Evolutionary conservation across 805 yeast species (phyloP).

Genomic region (Maudiozyma serrabonitensis): DNA sequence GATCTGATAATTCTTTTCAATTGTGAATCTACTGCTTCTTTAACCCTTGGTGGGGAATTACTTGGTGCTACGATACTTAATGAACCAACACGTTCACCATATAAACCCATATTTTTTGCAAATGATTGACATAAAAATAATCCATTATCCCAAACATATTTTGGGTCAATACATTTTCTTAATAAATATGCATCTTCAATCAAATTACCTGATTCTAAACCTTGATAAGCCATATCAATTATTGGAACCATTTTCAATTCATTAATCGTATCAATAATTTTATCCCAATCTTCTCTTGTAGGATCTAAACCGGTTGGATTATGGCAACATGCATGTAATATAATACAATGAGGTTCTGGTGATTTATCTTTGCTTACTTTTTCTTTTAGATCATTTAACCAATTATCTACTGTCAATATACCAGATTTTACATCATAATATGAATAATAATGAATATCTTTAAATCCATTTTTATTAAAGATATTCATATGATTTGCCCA

Average conservation of each 20-base stretch:
- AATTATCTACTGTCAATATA: slow-evolving; percentile 53
- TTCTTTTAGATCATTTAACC: slow-evolving; percentile 46
- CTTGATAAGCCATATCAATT: slow-evolving; percentile 93
- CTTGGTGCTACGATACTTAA: slow-evolving; percentile 47
- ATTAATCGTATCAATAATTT: slow-evolving; percentile 55
- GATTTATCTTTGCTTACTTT: slow-evolving; percentile 31
- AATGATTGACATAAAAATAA: slow-evolving; percentile 76
- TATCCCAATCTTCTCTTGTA: slow-evolving; percentile 67
- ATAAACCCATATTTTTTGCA: slow-evolving; percentile 90
- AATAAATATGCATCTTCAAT: slow-evolving; percentile 58
- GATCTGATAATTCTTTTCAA: slow-evolving; percentile 78
- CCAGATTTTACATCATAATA: slow-evolving; percentile 56
- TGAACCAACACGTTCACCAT: slow-evolving; percentile 92
- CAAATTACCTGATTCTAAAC: slow-evolving; percentile 80
- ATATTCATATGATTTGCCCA: slow-evolving; percentile 92
- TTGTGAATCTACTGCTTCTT: slow-evolving; percentile 58
- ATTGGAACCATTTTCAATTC: slow-evolving; percentile 61
- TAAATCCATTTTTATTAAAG: slow-evolving; percentile 61
- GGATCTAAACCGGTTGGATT: slow-evolving; percentile 97
- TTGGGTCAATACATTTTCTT: slow-evolving; percentile 26
- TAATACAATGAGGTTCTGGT: slow-evolving; percentile 38
- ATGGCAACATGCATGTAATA: slow-evolving; percentile 92
- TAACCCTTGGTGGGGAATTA: slow-evolving; percentile 37
- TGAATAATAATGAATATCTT: slow-evolving; percentile 46
- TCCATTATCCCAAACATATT: slow-evolving; percentile 33